A percentile compares a stretch with the other conserved stretches of the same genome.
phyloP scores from a whole-genome alignment of 805 yeast species.

The Diddensiella transvaalensis region DNA sequence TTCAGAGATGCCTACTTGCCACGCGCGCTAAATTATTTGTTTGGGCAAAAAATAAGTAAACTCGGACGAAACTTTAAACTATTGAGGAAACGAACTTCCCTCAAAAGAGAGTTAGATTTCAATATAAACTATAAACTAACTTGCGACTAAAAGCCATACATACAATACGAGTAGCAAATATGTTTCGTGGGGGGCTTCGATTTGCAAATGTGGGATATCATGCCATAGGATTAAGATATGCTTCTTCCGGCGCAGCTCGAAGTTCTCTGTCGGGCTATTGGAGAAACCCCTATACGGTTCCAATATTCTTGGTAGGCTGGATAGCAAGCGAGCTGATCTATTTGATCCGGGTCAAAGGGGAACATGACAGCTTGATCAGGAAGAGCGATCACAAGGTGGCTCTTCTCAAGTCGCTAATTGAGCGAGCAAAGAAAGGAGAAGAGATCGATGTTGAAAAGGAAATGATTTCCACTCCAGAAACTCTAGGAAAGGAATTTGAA shows the following conservation, averaged over 20 bases:
- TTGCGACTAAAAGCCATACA: no score
- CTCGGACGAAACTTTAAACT: no score
- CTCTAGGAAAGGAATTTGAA: slow-evolving; percentile 23
- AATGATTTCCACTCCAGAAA: slow-evolving; percentile 34
- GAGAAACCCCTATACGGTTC: slow-evolving; percentile 33
- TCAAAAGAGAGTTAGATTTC: no score
- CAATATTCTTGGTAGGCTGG: slow-evolving; percentile 41
- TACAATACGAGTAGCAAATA: no score
- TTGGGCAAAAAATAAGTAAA: no score
- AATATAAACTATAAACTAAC: no score
- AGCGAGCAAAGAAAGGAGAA: slow-evolving; percentile 38
- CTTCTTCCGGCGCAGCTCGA: background rate
- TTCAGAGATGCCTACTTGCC: no score
- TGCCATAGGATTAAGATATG: no score
- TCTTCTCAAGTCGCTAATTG: slow-evolving; percentile 39
- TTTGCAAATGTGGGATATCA: background rate
- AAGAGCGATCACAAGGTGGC: slow-evolving; percentile 38
- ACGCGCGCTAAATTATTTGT: no score
- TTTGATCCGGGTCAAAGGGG: slow-evolving; percentile 42
- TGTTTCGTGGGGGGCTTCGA: background rate
- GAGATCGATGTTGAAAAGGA: slow-evolving; percentile 43
- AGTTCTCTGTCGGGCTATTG: background rate
- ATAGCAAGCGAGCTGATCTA: slow-evolving; percentile 48
- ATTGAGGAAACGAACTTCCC: no score
- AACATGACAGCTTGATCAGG: slow-evolving; percentile 39